phyloP scores from a whole-genome alignment of 495 filamentous ascomycete species.

The Aspergillus asperescens region DNA sequence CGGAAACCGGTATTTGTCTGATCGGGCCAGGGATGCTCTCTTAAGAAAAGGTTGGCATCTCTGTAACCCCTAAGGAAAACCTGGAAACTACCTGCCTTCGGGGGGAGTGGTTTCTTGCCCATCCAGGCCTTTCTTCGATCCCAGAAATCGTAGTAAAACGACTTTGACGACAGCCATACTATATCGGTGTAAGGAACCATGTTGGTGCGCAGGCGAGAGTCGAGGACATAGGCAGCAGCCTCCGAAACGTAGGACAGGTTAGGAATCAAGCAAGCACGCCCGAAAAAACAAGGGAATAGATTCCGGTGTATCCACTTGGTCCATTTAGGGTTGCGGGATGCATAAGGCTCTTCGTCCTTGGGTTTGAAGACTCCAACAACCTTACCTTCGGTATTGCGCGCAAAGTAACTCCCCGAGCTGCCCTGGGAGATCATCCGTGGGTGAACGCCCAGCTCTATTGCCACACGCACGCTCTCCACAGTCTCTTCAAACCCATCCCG shows the following conservation, averaged over 20 bases:
- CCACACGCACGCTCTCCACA: slow-evolving; percentile 81
- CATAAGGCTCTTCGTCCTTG: slow-evolving; percentile 98
- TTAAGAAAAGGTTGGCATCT: slow-evolving; percentile 91
- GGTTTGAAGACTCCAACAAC: slow-evolving; percentile 98
- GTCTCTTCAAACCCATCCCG: slow-evolving; percentile 79
- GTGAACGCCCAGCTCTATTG: slow-evolving; percentile 89
- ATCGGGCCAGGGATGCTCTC: slow-evolving; percentile 97
- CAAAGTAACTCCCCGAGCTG: slow-evolving; percentile 97
- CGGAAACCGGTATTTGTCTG: slow-evolving; percentile 74
- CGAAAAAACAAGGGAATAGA: slow-evolving; percentile 95
- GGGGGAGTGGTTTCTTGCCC: slow-evolving; percentile 79
- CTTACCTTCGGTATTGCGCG: slow-evolving; percentile 82
- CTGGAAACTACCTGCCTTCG: slow-evolving; percentile 94
- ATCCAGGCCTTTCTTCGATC: slow-evolving; percentile 82
- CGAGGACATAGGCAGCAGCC: slow-evolving; percentile 91
- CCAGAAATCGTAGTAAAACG: slow-evolving; percentile 98
- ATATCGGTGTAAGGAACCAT: slow-evolving; percentile 96
- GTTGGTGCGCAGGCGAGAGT: slow-evolving; percentile 82
- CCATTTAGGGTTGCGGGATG: slow-evolving; percentile 87
- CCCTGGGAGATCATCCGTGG: slow-evolving; percentile 95
- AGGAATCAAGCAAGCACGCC: slow-evolving; percentile 90
- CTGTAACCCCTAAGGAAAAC: slow-evolving; percentile 95
- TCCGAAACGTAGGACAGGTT: slow-evolving; percentile 99
- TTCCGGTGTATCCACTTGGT: slow-evolving; percentile 94
- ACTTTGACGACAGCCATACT: slow-evolving; percentile 88